A percentile compares a stretch with the other conserved stretches of the same genome.
Conservation (phyloP, 176 grass and related monocot species). For the Musa beccarii region DNA sequence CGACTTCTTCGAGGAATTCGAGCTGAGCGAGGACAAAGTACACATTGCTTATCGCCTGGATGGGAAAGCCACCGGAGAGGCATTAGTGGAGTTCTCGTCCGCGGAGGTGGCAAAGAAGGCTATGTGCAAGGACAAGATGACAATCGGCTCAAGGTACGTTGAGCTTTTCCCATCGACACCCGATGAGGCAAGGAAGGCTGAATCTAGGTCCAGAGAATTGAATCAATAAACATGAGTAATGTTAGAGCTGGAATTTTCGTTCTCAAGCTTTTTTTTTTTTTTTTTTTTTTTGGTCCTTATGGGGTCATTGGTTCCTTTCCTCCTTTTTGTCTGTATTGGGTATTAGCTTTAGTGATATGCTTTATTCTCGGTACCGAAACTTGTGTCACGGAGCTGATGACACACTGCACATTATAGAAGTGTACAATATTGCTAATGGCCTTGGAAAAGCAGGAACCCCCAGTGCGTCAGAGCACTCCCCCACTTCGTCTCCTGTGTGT, state of each 20-base stretch:
- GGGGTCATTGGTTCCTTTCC: not conserved
- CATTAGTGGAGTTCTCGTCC: slow-evolving; percentile 30
- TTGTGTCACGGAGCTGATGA: not conserved
- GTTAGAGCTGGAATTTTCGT: not conserved
- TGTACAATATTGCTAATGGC: not conserved
- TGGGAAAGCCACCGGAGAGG: slow-evolving; percentile 33
- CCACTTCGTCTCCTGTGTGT: no score
- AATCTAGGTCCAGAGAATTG: slow-evolving; percentile 14
- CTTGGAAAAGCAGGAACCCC: not conserved
- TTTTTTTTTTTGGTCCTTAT: not conserved
- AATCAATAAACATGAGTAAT: not conserved
- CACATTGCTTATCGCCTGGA: slow-evolving; percentile 29
- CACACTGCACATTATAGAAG: not conserved
- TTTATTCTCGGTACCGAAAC: not conserved
- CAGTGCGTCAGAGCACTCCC: no score
- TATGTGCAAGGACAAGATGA: slow-evolving; percentile 44
- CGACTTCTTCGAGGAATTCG: slow-evolving; percentile 32
- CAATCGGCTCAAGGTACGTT: slow-evolving; percentile 33
- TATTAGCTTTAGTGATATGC: no score
- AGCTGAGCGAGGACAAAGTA: slow-evolving; percentile 15
- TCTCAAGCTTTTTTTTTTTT: not conserved
- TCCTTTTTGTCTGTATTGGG: not conserved
- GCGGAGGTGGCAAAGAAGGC: slow-evolving; percentile 27
- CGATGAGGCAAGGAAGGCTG: slow-evolving; percentile 14
- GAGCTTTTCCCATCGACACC: slow-evolving; percentile 27